Conservation (phyloP, 2,329 filamentous ascomycete species). For the Eurotiales sp. region DNA sequence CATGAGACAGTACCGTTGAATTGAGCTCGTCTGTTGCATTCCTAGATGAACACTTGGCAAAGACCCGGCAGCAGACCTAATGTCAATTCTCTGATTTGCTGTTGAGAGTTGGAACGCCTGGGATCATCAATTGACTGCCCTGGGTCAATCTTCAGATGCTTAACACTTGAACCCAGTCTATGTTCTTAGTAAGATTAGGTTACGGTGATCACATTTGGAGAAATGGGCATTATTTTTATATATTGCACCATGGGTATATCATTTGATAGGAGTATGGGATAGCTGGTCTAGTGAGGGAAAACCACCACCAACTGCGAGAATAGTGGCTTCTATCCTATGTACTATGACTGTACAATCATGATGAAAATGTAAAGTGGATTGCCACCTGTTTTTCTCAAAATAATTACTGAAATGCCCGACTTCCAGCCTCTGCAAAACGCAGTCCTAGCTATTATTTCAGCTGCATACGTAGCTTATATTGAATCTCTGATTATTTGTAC, state of each 20-base stretch:
- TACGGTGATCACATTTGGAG: no score
- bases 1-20: neutral
- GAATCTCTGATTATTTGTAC: conserved; percentile 3
- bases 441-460: conserved; percentile 6
- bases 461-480: conserved; percentile 5
- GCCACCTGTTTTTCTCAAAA: conserved; percentile 3
- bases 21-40: neutral
- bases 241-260: no score
- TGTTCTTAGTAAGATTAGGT: no score
- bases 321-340: neutral
- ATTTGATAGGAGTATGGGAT: neutral
- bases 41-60: neutral
- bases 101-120: neutral
- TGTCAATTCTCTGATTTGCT: neutral
- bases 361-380: neutral
- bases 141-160: neutral
- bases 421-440: conserved; percentile 5
- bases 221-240: no score
- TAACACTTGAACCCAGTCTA: no score
- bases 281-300: neutral
- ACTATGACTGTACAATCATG: neutral
- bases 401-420: conserved; percentile 7
- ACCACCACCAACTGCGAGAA: neutral
- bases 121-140: neutral
- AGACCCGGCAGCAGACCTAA: neutral